A percentile compares a stretch with the other conserved stretches of the same genome.
These are phyloP conservation scores for Aspergillus taichungensis DNA, from an alignment of 495 filamentous ascomycete genomes.

Conservation along the genomic window DNA sequence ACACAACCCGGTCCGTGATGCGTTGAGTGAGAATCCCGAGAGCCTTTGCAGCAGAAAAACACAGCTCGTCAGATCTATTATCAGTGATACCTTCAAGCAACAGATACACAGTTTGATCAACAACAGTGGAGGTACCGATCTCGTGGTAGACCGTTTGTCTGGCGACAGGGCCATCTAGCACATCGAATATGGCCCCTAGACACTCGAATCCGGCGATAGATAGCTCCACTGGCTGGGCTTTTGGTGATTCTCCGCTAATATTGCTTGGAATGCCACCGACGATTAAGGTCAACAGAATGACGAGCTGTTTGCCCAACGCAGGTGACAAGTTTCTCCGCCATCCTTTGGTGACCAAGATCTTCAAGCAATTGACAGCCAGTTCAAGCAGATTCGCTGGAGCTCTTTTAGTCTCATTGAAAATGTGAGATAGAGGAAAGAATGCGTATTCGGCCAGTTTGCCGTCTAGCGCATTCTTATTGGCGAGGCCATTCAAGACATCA, in stretches of 20 bases:
- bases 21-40: constrained; percentile 53
- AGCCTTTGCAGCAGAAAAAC: constrained; percentile 55
- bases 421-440: constrained; percentile 85
- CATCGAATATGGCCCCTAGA: constrained; percentile 42
- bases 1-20: constrained; percentile 58
- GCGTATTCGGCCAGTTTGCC: constrained; percentile 83
- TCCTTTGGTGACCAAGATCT: constrained; percentile 62
- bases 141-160: constrained; percentile 50
- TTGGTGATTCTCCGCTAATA: constrained; percentile 22
- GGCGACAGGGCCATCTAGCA: constrained; percentile 33
- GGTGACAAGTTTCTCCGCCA: constrained; percentile 62
- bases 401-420: constrained; percentile 66
- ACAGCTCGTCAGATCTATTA: constrained; percentile 51
- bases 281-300: constrained; percentile 76
- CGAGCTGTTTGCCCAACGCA: constrained; percentile 70
- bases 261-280: constrained; percentile 59
- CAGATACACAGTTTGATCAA: constrained; percentile 76
- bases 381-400: constrained; percentile 69
- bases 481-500: constrained; percentile 42
- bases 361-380: constrained; percentile 60
- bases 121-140: constrained; percentile 49
- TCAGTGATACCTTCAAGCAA: constrained; percentile 62
- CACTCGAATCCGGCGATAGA: constrained; percentile 52
- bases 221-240: constrained; percentile 58
- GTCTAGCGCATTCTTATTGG: constrained; percentile 51